Conservation (phyloP, 306 rosid species). For the Echinosophora koreensis region DNA sequence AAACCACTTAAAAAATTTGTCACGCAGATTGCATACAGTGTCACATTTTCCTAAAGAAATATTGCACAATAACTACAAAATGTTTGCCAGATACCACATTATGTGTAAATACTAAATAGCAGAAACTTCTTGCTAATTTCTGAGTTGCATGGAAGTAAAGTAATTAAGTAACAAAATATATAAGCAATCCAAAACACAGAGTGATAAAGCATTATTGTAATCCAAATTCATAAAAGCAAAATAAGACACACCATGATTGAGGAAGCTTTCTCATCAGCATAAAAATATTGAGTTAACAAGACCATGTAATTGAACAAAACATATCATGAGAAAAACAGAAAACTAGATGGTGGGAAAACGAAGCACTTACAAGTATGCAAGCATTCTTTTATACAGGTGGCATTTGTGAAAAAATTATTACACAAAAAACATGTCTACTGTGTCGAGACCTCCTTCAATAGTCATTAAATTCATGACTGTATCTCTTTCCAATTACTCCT, state of each 20-base stretch:
- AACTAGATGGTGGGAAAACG: neutral
- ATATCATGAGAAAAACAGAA: constrained; percentile 28
- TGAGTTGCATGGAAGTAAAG: neutral
- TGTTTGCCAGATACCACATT: neutral
- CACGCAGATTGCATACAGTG: constrained; percentile 20
- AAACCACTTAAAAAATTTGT: neutral
- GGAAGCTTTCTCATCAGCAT: constrained; percentile 2
- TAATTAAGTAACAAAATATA: neutral
- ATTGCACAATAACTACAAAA: too few relatives aligned
- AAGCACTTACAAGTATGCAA: constrained; percentile 55
- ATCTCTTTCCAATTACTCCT: too few relatives aligned
- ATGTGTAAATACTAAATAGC: constrained; percentile 18
- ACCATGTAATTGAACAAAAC: constrained; percentile 13
- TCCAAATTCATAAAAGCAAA: neutral
- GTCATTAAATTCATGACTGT: too few relatives aligned
- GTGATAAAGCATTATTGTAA: neutral
- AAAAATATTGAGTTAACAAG: neutral
- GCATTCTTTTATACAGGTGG: too few relatives aligned
- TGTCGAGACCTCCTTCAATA: too few relatives aligned
- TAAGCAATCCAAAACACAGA: neutral
- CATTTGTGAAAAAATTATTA: constrained; percentile 33
- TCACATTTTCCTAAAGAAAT: too few relatives aligned
- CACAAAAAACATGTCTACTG: constrained; percentile 54
- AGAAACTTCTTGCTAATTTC: neutral
- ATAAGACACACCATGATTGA: neutral